Base-by-base conservation (phyloP, 805 yeast species). In the Yamadazyma tumulicola region DNA sequence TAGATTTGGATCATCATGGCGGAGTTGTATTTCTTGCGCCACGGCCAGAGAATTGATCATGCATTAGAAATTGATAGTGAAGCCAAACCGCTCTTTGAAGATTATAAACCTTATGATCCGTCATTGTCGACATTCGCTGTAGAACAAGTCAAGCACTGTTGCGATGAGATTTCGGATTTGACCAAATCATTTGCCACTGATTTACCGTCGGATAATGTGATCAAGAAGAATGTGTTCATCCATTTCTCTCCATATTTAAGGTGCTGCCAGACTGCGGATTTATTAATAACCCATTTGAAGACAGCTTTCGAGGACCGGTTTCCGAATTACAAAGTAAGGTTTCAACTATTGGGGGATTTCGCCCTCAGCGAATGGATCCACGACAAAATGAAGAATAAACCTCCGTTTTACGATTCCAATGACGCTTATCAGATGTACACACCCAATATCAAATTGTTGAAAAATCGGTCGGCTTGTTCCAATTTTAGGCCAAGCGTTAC, bases 351-450 rank as follows among this genome's bases (percentile, higher is more conserved):
- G 33, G 65, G 71, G 8, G 73, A 67, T 43, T 67, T 67, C 55
- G 73, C 72, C 9, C 46, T 67, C 12, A 56, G 65, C 28, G 73
- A 67, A 41, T 67, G 73, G 73, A 53, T 67, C 43, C 73, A 67
- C 39, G 72, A 67, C 31, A 55, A 57, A 23, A 65, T 66, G 72
- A 50, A 45, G 34, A 54, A 62, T 32, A 59, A 64, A 41, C 70
- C 72, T 8, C 72, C 71, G 4, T 64, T 61, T 39, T 39, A 46
- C 24, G 73, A 67, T 48, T 59, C 68, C 34, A 61, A 63, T 34
- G 71, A 67, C 45, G 73, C 71, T 3, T 67, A 67, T 46, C 61
- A 64, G 37, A 62, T 67, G 69, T 67, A 64, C 38, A 66, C 69
- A 5, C 70, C 72, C 25, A 67, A 67, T 45, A 44, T 67, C 35